Base-by-base conservation (phyloP, 169 alveolate species). In the Eimeria praecox region DNA sequence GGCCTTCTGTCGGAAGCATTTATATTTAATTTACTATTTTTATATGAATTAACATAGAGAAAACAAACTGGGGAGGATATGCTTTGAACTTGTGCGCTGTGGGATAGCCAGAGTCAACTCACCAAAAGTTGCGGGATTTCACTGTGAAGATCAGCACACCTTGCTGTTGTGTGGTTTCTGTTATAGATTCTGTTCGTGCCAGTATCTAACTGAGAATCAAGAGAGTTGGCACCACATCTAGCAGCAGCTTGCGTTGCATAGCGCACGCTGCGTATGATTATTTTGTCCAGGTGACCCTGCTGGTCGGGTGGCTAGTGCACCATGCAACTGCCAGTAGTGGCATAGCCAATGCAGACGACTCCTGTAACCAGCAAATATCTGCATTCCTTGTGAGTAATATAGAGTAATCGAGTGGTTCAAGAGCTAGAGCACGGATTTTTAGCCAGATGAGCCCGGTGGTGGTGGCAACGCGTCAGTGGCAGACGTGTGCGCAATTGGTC, bases 231-330 rank as follows among this genome's bases (percentile, higher is more conserved):
- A 33, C 49, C 20, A 24, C 24, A 14, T 33, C 80, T 69, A 12
- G 49, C 10, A 33, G 49, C 80, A 2, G 49, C 80, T 69, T 30
- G 24, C 8, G 42, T 30, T 66, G 42, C 42, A 66, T n/a, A 27
- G 24, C 30, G n/a, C 80, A 69, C 44, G 80, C 49, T 49, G 80
- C 80, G 22, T 33, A 10, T 3, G 49, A 69, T 69, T 35, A 69
- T 69, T 49, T 10, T 69, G 33, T 27, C 49, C 30, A 77, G 87
- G 87, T 77, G 87, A 77, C 87, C 87, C 87, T 42, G 62, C 40
- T 33, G 59, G 35, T 77, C 42, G 87, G 52, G 64, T 35, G 87
- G 75, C 40, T 44, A 62, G 40, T n/a, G 87, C 87, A 77, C 87
- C 87, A 9, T 77, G 87, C 87, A 77, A 10, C 54, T 42, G 64